Percentiles rank a stretch among this genome's conserved stretches.
Conservation (phyloP, 768 basidiomycete species). For the Panaeolus papilionaceus region DNA sequence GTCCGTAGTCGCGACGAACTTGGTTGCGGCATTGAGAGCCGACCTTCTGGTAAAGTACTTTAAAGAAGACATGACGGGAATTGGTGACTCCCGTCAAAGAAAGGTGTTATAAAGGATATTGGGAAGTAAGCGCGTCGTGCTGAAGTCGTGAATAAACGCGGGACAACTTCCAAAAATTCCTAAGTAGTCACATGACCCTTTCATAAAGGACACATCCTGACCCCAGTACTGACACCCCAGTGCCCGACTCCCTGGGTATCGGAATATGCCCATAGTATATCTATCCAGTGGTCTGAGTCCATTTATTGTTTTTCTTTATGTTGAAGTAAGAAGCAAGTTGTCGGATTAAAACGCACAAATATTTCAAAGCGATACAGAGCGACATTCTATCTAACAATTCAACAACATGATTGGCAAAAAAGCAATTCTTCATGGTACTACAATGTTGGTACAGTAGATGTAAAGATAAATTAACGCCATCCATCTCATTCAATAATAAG, state of each 20-base stretch:
- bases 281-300: too few species aligned
- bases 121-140: conserved; percentile 1
- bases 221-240: too few species aligned
- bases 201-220: background rate
- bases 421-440: conserved; percentile 21
- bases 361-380: background rate
- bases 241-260: too few species aligned
- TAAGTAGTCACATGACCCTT: conserved; percentile 23
- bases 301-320: too few species aligned
- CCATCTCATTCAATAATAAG: conserved; percentile 16
- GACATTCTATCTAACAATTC: background rate
- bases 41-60: conserved; percentile 41
- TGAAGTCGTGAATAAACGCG: background rate
- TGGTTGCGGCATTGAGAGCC: conserved; percentile 55
- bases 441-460: conserved; percentile 32
- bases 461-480: conserved; percentile 29
- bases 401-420: conserved; percentile 12
- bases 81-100: background rate
- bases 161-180: conserved; percentile 18
- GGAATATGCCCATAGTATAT: too few species aligned
- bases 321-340: too few species aligned
- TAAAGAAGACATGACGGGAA: conserved; percentile 31
- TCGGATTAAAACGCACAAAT: background rate
- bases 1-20: conserved; percentile 63
- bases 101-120: background rate